Base-by-base conservation (phyloP, 257 asterid genomes). In the Echium plantagineum region DNA sequence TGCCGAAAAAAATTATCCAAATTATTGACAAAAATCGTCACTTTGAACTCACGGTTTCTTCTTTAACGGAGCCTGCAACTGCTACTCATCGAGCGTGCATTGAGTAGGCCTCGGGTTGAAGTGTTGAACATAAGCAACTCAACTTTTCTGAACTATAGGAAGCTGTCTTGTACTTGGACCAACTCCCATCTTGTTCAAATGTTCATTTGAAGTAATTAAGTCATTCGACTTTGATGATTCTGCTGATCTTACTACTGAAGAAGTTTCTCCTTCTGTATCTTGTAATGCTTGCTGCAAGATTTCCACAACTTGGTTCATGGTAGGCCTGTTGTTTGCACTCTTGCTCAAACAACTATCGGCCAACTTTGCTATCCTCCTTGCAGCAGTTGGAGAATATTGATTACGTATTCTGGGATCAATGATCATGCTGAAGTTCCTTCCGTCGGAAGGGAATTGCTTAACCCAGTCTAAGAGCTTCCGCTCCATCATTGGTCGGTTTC, bases 401-500 rank as follows among this genome's bases (percentile, higher is more conserved):
- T 83, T 81, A 49, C 73, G 82, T 7, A 90, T 81, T 20, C 95
- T 86, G 2, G 64, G 80, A 61, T 90, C 97, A 10, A 90, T 80
- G 71, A 90, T 87, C 94, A 77, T 78, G 79, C 61, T 58, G 63
- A 90, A 90, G 67, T 72, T 78, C 55, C 75, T 78, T 47, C 87
- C 70, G 65, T 83, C 90, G 24, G 74, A 81, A 0, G 97, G 96
- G 76, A 74, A 87, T 58, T 78, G 81, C 62, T 70, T 85, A 52
- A 90, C 85, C 96, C 97, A 90, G 47, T 81, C 94, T 10, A 90
- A 71, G 7, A 90, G 89, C 74, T 90, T 90, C 72, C 74, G 94
- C 68, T 90, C 91, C 16, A 38, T 1, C 5, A 53, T 6, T 0
- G 97, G 97, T 58, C 74, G 76, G 71, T 71, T 75, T 69, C 86